These are phyloP conservation scores for Fusarium goolgardi DNA, from an alignment of 2,329 filamentous ascomycete species.

Conservation along the genomic window DNA sequence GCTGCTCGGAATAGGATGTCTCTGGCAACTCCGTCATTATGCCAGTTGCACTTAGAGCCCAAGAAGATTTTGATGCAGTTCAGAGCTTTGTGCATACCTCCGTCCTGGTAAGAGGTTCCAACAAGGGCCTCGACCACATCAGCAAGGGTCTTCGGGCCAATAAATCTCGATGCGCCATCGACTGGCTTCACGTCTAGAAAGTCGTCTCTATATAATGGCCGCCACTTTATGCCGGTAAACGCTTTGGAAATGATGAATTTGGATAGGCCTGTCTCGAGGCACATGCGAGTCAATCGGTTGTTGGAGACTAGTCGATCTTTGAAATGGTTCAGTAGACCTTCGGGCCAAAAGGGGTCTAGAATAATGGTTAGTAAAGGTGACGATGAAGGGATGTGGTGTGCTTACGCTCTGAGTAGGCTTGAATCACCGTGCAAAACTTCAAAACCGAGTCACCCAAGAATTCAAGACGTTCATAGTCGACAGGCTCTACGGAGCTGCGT, in stretches of 20 bases:
- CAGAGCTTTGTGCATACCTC: conserved; percentile 72
- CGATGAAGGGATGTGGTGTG: neutral
- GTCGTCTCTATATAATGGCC: conserved; percentile 67
- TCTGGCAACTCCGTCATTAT: conserved; percentile 56
- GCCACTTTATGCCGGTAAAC: conserved; percentile 80
- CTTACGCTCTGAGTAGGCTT: conserved; percentile 68
- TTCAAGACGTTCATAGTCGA: conserved; percentile 85
- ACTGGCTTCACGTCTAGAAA: conserved; percentile 42
- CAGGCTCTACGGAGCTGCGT: conserved; percentile 66
- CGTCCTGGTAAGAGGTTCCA: conserved; percentile 77
- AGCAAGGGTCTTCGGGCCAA: conserved; percentile 84
- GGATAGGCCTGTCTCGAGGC: conserved; percentile 73
- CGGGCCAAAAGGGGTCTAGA: conserved; percentile 75
- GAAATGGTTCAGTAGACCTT: conserved; percentile 76
- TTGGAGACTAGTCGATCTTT: conserved; percentile 83
- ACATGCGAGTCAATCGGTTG: conserved; percentile 73
- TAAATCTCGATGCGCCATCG: conserved; percentile 41
- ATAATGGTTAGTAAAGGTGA: neutral
- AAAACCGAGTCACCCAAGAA: conserved; percentile 88
- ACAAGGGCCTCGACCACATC: conserved; percentile 90
- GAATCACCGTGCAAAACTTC: conserved; percentile 77
- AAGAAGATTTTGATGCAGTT: conserved; percentile 75
- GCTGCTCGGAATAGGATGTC: conserved; percentile 58
- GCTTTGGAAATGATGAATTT: conserved; percentile 75
- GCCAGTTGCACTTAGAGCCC: conserved; percentile 64